These are phyloP conservation scores for Apiospora sp. DNA, from an alignment of 2,329 filamentous ascomycete species.

Conservation along the genomic window DNA sequence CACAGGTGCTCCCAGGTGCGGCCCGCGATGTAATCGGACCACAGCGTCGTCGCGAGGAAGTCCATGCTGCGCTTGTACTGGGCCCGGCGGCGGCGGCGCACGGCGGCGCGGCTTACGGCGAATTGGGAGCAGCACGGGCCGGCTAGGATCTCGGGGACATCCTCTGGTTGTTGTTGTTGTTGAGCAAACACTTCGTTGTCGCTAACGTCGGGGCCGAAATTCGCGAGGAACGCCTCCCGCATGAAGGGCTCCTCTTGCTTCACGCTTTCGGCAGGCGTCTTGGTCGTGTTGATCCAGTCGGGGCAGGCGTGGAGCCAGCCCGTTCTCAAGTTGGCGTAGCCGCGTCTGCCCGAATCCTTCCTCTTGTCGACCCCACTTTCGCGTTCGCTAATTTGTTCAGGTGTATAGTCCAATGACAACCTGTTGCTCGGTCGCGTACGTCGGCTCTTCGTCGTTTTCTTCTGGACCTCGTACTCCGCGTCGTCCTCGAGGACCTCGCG, in stretches of 20 bases:
- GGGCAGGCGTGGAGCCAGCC: slow-evolving; percentile 64
- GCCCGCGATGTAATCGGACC: slow-evolving; percentile 42
- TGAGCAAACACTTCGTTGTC: not conserved
- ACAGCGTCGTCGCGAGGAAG: slow-evolving; percentile 42
- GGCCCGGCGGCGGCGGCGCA: slow-evolving; percentile 38
- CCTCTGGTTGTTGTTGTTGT: not conserved
- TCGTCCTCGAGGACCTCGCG: slow-evolving; percentile 3
- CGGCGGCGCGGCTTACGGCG: slow-evolving; percentile 42
- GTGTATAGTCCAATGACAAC: not conserved
- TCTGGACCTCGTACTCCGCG: not conserved
- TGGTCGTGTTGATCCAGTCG: slow-evolving; percentile 55
- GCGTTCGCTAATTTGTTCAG: not conserved
- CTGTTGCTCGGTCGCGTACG: not conserved
- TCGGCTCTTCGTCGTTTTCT: not conserved
- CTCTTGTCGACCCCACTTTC: not conserved
- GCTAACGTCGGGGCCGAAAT: slow-evolving; percentile 34
- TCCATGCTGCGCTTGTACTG: slow-evolving; percentile 41
- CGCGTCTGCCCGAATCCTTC: slow-evolving; percentile 50
- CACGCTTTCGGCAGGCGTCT: slow-evolving; percentile 30
- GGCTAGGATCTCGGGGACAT: slow-evolving; percentile 42
- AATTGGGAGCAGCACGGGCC: slow-evolving; percentile 47
- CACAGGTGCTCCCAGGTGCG: slow-evolving; percentile 47
- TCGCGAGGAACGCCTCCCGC: slow-evolving; percentile 39
- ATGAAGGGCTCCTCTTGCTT: slow-evolving; percentile 44
- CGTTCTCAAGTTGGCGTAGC: slow-evolving; percentile 64